Conservation (phyloP, 2,329 filamentous ascomycete genomes). For the Claviceps africana region DNA sequence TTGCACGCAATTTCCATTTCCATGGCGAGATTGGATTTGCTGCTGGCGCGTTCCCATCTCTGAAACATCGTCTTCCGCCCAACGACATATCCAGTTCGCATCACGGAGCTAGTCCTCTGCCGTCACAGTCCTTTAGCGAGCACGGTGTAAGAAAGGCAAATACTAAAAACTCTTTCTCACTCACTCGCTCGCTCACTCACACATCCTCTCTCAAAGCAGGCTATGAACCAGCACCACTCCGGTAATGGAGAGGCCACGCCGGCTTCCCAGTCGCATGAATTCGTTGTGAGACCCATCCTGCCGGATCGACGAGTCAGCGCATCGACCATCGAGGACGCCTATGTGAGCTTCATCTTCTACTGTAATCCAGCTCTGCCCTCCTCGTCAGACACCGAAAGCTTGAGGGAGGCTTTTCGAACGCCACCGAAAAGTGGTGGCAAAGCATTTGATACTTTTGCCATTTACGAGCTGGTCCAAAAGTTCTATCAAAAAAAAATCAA, state of each 20-base stretch:
- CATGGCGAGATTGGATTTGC: no score
- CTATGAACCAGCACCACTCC: background rate
- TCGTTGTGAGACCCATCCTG: constrained; percentile 23
- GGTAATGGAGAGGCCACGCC: background rate
- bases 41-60: no score
- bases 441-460: constrained; percentile 60
- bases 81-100: no score
- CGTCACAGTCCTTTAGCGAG: no score
- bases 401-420: constrained; percentile 62
- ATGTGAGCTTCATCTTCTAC: constrained; percentile 72
- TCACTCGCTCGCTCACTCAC: background rate
- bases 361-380: constrained; percentile 68
- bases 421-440: constrained; percentile 83
- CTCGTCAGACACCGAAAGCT: constrained; percentile 53
- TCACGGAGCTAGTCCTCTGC: no score
- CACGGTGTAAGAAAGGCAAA: background rate
- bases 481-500: constrained; percentile 75
- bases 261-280: background rate
- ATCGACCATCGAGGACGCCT: constrained; percentile 65
- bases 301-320: constrained; percentile 56
- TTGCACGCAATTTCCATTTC: no score
- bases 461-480: constrained; percentile 67
- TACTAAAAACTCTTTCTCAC: no score
- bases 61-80: no score
- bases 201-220: background rate